Conservation (phyloP, 108 stramenopile genomes). For the Stephanodiscus minutulus region DNA sequence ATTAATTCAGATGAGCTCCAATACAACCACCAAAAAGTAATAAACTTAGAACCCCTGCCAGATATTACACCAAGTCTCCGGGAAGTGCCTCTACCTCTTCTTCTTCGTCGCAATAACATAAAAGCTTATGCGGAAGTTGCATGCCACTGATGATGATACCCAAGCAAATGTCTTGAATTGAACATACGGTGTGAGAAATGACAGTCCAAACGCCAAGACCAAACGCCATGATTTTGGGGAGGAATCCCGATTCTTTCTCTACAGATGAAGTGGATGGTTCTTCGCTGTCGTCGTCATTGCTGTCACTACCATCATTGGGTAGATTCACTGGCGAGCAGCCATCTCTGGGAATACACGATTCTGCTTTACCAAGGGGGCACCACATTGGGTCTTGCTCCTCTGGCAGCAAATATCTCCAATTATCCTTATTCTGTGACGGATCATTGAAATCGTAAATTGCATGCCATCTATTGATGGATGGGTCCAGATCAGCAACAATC, state of each 20-base stretch:
- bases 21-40: background rate
- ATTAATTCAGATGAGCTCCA: background rate
- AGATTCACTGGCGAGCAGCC: background rate
- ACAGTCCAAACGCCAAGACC: slow-evolving; percentile 12
- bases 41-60: background rate
- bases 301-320: background rate
- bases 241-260: background rate
- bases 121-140: slow-evolving; percentile 4
- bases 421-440: slow-evolving; percentile 38
- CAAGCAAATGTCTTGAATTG: slow-evolving; percentile 8
- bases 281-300: background rate
- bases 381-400: slow-evolving; percentile 30
- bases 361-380: slow-evolving; percentile 37
- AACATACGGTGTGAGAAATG: slow-evolving; percentile 14
- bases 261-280: background rate
- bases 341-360: slow-evolving; percentile 9
- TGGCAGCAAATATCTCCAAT: slow-evolving; percentile 39
- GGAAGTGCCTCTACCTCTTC: background rate
- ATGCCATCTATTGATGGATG: slow-evolving; percentile 64
- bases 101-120: background rate
- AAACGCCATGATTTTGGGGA: slow-evolving; percentile 8
- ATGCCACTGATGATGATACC: slow-evolving; percentile 22
- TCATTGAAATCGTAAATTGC: slow-evolving; percentile 85
- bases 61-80: background rate
- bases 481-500: slow-evolving; percentile 48